Evolutionary conservation across 129 eudicot species (phyloP).

Genomic region (Chrysanthemum lavandulifolium): DNA sequence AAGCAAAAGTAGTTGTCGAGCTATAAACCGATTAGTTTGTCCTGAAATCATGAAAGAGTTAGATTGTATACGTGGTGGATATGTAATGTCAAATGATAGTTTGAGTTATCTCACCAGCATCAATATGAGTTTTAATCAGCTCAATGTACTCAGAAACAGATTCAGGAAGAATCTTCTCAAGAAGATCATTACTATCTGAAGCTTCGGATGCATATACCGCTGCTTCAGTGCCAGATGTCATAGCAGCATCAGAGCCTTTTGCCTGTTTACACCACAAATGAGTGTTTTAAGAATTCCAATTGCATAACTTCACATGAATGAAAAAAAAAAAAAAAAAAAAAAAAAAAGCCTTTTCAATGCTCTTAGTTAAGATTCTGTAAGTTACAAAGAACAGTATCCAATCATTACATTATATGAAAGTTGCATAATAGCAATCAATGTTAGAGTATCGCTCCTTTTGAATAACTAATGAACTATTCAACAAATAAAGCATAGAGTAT

Average conservation of each 20-base stretch:
- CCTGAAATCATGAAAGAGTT: slow-evolving; percentile 18
- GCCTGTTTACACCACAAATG: slow-evolving; percentile 39
- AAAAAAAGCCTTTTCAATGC: too few relatives aligned
- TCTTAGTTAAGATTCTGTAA: too few relatives aligned
- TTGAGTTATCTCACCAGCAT: slow-evolving; percentile 46
- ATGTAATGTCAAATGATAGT: slow-evolving; percentile 16
- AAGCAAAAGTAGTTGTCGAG: slow-evolving; percentile 84
- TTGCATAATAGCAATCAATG: too few relatives aligned
- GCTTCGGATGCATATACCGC: slow-evolving; percentile 98
- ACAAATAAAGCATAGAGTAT: too few relatives aligned
- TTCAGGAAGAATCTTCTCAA: slow-evolving; percentile 81
- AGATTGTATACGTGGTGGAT: not conserved
- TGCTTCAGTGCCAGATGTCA: slow-evolving; percentile 88
- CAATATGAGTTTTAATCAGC: slow-evolving; percentile 75
- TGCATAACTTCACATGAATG: not conserved
- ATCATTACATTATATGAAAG: too few relatives aligned
- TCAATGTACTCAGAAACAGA: slow-evolving; percentile 77
- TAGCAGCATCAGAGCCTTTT: slow-evolving; percentile 96
- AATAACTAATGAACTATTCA: too few relatives aligned
- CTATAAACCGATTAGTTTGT: slow-evolving; percentile 65
- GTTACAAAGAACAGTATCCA: too few relatives aligned
- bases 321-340: too few relatives aligned
- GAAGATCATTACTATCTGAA: slow-evolving; percentile 80
- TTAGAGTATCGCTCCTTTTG: too few relatives aligned
- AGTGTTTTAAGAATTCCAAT: not conserved